Conservation (phyloP, 1,139 yeast genomes). For the Sugiyamaella neomexicana region DNA sequence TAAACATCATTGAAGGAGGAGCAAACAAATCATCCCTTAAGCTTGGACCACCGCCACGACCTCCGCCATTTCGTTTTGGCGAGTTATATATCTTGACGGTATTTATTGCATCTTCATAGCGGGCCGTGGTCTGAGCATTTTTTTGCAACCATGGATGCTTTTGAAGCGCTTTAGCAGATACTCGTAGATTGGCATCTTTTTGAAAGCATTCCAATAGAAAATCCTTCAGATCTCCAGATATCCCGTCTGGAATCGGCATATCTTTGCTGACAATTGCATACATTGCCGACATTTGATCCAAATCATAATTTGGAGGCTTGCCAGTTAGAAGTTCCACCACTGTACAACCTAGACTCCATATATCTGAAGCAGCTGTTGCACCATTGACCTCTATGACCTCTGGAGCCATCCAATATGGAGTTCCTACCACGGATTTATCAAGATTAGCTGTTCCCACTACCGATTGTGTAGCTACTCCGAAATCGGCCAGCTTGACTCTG, state of each 20-base stretch:
- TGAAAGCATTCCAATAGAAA: constrained; percentile 77
- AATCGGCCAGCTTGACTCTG: constrained; percentile 69
- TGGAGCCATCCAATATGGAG: constrained; percentile 90
- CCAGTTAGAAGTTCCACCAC: constrained; percentile 83
- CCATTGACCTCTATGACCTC: constrained; percentile 80
- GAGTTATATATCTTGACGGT: constrained; percentile 38
- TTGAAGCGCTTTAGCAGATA: constrained; percentile 56
- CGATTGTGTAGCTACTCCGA: constrained; percentile 67
- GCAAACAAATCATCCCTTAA: constrained; percentile 1
- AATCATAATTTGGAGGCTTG: constrained; percentile 81
- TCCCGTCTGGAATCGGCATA: constrained; percentile 70
- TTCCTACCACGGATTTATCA: constrained; percentile 51
- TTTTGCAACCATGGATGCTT: constrained; percentile 62
- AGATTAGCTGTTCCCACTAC: constrained; percentile 20
- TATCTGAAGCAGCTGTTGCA: constrained; percentile 74
- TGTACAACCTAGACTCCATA: constrained; percentile 91
- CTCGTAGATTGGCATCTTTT: constrained; percentile 64
- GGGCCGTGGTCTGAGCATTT: constrained; percentile 20
- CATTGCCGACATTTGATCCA: constrained; percentile 82
- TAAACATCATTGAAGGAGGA: constrained; percentile 3
- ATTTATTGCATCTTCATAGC: constrained; percentile 38
- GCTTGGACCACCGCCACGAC: not conserved
- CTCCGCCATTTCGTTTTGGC: constrained; percentile 17
- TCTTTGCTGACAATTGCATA: constrained; percentile 91
- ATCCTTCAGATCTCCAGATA: constrained; percentile 52